Evolutionary conservation across 1,284 basidiomycete species (phyloP), one percentile per base, ranked within the genome.

Genomic region (Cryptococcus amylolentus): DNA sequence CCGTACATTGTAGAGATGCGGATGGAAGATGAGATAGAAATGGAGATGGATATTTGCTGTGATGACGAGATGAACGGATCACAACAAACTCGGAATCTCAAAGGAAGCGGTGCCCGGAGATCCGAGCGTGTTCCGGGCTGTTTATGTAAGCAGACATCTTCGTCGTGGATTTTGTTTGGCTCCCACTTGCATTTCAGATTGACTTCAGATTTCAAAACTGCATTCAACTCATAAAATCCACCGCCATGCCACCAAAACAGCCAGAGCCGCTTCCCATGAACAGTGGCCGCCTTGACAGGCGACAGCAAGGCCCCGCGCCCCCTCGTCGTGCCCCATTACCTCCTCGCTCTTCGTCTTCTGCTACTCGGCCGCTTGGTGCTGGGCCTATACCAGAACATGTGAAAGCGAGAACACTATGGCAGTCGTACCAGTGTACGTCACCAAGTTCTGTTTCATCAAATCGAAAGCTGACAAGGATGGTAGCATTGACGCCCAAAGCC

Each of bases 1-100:
- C 47, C 47, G 52, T 61, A 61, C 59, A 61, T 61, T n/a, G 26
- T 42, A 27, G 13, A 23, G 49, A 41, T 51, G 49, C 13, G 49
- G 38, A 18, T 23, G 23, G 6, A 38, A 26, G 49, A 42, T 40
- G 49, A 42, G 49, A 42, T 16, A 43, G 38, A 14, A 9, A 23
- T 4, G 16, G 14, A 31, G 20, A 16, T 14, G 31, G 37, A 23
- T 6, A 27, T 50, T 26, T 26, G 49, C 20, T 20, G 44, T 46
- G 27, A 20, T 26, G 45, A 23, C 45, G 27, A 31, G 27, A 31
- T 35, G 7, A 35, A 35, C 23, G 10, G 31, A 35, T 10, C 6
- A 35, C 31, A 35, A 35, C 10, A 10, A 35, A 35, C 6, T 5
- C 31, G 31, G 31, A 7, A 35, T 35, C 31, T 35, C 31, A 35